Percentiles rank a stretch among this genome's conserved stretches.
Conservation (phyloP, 768 basidiomycete species). For the Russula virescens region DNA sequence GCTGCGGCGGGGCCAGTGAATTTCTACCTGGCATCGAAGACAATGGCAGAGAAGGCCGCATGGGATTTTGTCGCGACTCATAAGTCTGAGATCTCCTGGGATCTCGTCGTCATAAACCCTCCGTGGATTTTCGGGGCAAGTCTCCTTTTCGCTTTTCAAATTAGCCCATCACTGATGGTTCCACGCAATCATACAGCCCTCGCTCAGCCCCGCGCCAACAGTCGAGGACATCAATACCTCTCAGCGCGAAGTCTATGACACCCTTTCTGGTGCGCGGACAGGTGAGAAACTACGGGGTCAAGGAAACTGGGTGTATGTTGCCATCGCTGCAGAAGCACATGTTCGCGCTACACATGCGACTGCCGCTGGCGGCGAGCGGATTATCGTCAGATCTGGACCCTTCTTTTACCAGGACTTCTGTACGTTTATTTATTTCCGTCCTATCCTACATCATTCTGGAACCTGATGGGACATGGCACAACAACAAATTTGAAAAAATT, state of each 20-base stretch:
- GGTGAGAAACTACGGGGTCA: neutral
- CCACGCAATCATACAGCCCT: conserved; percentile 23
- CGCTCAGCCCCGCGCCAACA: conserved; percentile 26
- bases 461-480: neutral
- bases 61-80: conserved; percentile 46
- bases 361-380: conserved; percentile 15
- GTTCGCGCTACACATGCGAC: neutral
- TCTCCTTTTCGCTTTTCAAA: no score
- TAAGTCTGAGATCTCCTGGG: conserved; percentile 42
- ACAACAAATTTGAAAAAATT: no score
- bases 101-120: conserved; percentile 49
- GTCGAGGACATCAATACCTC: conserved; percentile 18
- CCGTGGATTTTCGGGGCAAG: no score
- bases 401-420: conserved; percentile 14
- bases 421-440: neutral
- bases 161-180: neutral
- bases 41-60: conserved; percentile 53
- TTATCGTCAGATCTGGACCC: conserved; percentile 4
- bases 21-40: conserved; percentile 56
- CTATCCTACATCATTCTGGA: no score
- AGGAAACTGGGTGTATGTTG: conserved; percentile 6
- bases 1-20: conserved; percentile 33
- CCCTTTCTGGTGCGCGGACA: conserved; percentile 1
- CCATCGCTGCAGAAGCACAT: conserved; percentile 9
- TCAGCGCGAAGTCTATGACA: conserved; percentile 15